Conservation (phyloP, 768 basidiomycete genomes). For the Neoboletus subvelutipes region DNA sequence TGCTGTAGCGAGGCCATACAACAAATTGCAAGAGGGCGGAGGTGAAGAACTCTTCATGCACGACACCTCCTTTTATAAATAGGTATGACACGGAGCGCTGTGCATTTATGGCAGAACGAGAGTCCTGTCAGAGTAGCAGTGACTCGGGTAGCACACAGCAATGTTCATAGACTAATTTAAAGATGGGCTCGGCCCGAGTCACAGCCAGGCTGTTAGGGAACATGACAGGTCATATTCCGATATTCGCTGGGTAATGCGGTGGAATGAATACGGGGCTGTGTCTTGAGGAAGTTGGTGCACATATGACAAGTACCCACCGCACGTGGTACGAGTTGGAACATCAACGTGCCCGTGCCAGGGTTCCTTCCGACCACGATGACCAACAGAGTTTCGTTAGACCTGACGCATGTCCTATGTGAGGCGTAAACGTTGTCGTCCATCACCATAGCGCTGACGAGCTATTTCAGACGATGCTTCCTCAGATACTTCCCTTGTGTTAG, state of each 20-base stretch:
- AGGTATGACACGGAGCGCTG: neutral
- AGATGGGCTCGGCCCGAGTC: neutral
- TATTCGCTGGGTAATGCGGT: neutral
- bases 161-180: neutral
- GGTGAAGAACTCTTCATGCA: neutral
- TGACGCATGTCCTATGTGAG: constrained; percentile 69
- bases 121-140: neutral
- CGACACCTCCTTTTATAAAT: constrained; percentile 12
- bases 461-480: constrained; percentile 61
- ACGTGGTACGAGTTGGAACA: neutral
- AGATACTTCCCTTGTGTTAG: constrained; percentile 52
- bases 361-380: constrained; percentile 8
- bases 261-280: neutral
- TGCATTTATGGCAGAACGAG: neutral
- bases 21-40: neutral
- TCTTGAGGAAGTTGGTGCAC: neutral
- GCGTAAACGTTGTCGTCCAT: neutral
- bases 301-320: neutral
- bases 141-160: constrained; percentile 17
- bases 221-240: neutral
- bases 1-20: constrained; percentile 30
- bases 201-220: neutral
- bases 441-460: constrained; percentile 2
- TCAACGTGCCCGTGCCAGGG: neutral
- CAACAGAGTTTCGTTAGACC: constrained; percentile 49